A percentile compares a stretch with the other conserved stretches of the same genome.
phyloP scores from a whole-genome alignment of 1,284 basidiomycete genomes.

The Ceratobasidium sp. region DNA sequence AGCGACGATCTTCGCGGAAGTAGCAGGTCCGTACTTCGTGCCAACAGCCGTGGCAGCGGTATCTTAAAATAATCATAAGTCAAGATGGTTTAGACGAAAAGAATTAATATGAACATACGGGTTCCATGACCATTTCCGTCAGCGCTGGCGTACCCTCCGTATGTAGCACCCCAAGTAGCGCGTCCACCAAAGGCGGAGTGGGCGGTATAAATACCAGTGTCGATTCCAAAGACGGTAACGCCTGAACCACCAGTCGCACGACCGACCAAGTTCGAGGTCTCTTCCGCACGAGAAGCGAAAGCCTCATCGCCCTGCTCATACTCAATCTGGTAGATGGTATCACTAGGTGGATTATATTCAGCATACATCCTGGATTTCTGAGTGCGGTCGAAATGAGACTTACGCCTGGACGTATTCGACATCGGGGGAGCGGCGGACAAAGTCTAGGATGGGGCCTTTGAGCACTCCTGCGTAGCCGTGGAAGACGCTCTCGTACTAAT shows the following conservation, averaged over 20 bases:
- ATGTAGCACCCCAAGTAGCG: slow-evolving; percentile 47
- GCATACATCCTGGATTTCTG: neutral
- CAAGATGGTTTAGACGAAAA: slow-evolving; percentile 14
- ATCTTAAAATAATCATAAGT: slow-evolving; percentile 28
- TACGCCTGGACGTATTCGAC: slow-evolving; percentile 42
- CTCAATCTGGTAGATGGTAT: slow-evolving; percentile 34
- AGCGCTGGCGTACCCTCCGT: slow-evolving; percentile 8
- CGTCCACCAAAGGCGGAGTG: slow-evolving; percentile 44
- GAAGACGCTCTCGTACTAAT: slow-evolving; percentile 32
- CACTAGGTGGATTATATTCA: neutral
- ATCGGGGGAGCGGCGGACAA: slow-evolving; percentile 34
- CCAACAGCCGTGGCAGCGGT: slow-evolving; percentile 62
- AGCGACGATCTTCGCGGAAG: slow-evolving; percentile 91
- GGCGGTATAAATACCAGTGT: slow-evolving; percentile 39
- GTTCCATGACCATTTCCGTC: slow-evolving; percentile 35
- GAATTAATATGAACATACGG: neutral
- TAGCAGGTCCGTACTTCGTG: slow-evolving; percentile 92
- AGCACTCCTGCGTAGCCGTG: slow-evolving; percentile 36
- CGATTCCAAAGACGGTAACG: slow-evolving; percentile 21
- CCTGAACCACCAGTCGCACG: slow-evolving; percentile 26
- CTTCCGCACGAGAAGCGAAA: slow-evolving; percentile 8
- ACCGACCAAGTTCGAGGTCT: slow-evolving; percentile 12
- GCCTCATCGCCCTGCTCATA: slow-evolving; percentile 35
- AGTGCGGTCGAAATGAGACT: neutral
- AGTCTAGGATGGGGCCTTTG: slow-evolving; percentile 34